phyloP scores from a whole-genome alignment of 371 early-diverging fungal genomes.

The Rhizomucor miehei region DNA sequence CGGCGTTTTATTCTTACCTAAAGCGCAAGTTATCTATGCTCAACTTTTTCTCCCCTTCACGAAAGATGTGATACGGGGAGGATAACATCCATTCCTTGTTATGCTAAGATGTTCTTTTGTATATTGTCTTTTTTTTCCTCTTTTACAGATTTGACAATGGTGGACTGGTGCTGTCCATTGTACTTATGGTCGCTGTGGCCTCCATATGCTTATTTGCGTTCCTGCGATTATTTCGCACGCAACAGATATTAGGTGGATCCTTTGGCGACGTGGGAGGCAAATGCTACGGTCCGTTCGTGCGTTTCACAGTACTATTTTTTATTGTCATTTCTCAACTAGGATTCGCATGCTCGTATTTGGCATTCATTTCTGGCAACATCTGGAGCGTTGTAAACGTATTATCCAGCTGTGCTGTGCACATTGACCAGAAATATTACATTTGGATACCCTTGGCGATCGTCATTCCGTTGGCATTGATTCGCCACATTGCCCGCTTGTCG shows the following conservation, averaged over 20 bases:
- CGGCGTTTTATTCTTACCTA: constrained; percentile 13
- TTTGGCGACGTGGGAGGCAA: constrained; percentile 79
- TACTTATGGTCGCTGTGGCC: constrained; percentile 29
- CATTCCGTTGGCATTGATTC: constrained; percentile 68
- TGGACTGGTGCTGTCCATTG: constrained; percentile 28
- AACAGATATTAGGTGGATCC: constrained; percentile 55
- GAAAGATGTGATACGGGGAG: too few relatives aligned
- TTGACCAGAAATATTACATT: constrained; percentile 50
- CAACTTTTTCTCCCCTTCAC: too few relatives aligned
- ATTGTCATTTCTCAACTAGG: constrained; percentile 70
- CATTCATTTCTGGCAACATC: constrained; percentile 49
- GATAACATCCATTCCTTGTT: too few relatives aligned
- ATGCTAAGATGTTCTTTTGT: too few relatives aligned
- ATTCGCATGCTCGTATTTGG: constrained; percentile 45
- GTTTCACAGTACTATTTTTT: constrained; percentile 54
- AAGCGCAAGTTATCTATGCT: constrained; percentile 7
- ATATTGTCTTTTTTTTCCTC: too few relatives aligned
- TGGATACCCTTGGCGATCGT: constrained; percentile 55
- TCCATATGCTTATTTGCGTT: constrained; percentile 27
- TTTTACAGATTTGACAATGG: constrained; percentile 35
- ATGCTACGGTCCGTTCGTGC: constrained; percentile 60
- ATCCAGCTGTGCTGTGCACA: constrained; percentile 27
- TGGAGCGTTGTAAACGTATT: constrained; percentile 41
- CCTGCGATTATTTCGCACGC: constrained; percentile 25
- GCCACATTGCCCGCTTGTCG: constrained; percentile 65